phyloP scores from a whole-genome alignment of 208 protist genomes.

The Crithidia expoeki region DNA sequence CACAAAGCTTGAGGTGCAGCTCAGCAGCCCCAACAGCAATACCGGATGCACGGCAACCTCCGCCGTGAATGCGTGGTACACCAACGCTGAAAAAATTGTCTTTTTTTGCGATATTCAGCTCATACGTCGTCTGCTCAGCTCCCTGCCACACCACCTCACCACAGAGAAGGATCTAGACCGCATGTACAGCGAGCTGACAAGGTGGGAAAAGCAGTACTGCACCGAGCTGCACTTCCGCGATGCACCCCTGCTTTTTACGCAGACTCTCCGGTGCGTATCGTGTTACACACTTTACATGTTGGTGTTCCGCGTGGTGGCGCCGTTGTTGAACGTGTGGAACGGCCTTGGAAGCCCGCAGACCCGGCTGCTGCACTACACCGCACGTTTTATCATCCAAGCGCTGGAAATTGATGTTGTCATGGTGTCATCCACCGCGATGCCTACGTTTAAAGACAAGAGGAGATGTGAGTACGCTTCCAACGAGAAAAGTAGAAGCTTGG shows the following conservation, averaged over 20 bases:
- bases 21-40: slow-evolving; percentile 2
- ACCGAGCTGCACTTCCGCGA: slow-evolving; percentile 65
- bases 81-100: slow-evolving; percentile 52
- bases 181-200: slow-evolving; percentile 38
- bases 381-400: slow-evolving; percentile 31
- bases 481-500: background rate
- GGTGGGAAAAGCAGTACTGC: slow-evolving; percentile 55
- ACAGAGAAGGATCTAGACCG: slow-evolving; percentile 41
- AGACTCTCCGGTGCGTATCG: slow-evolving; percentile 42
- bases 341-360: slow-evolving; percentile 20
- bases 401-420: slow-evolving; percentile 56
- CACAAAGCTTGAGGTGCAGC: slow-evolving; percentile 26
- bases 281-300: slow-evolving; percentile 57
- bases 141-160: slow-evolving; percentile 33
- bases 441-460: background rate
- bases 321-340: slow-evolving; percentile 25
- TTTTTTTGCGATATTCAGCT: slow-evolving; percentile 69
- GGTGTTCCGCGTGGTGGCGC: slow-evolving; percentile 40
- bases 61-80: slow-evolving; percentile 16
- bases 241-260: slow-evolving; percentile 32
- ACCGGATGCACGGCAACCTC: background rate
- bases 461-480: background rate
- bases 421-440: slow-evolving; percentile 24
- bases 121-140: slow-evolving; percentile 38
- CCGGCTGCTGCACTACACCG: slow-evolving; percentile 40